Percentiles rank a stretch among this genome's conserved stretches.
These are phyloP conservation scores for Syzygium oleosum DNA, from an alignment of 345 rosid genomes.

Conservation along the genomic window DNA sequence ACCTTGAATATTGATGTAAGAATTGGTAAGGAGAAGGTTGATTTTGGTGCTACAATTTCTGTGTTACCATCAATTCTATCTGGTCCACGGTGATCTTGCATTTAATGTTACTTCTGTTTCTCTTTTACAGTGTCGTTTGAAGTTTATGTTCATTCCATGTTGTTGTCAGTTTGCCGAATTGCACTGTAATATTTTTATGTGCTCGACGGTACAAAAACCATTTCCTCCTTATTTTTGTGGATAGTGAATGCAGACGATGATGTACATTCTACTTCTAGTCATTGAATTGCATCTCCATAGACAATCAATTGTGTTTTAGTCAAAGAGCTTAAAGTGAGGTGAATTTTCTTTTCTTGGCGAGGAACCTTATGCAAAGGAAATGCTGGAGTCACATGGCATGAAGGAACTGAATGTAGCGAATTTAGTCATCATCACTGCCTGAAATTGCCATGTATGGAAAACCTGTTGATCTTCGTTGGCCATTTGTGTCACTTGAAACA, in stretches of 20 bases:
- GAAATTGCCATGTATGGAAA: background rate
- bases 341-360: background rate
- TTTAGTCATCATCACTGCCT: background rate
- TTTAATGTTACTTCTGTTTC: background rate
- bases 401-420: background rate
- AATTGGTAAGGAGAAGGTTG: background rate
- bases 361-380: background rate
- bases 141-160: too few relatives aligned
- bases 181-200: background rate
- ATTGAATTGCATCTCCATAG: background rate
- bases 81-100: background rate
- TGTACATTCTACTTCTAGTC: background rate
- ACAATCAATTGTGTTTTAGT: background rate
- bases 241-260: background rate
- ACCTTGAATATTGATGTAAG: background rate
- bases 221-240: background rate
- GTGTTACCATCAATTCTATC: background rate
- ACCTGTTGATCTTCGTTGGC: background rate
- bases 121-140: background rate
- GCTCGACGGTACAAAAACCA: background rate
- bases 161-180: background rate
- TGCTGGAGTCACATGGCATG: background rate
- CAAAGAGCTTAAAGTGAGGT: background rate
- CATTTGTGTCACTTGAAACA: background rate
- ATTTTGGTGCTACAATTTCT: background rate